Evolutionary conservation across 139 green algal genomes (phyloP).

Genomic region (Tetraselmis striata): DNA sequence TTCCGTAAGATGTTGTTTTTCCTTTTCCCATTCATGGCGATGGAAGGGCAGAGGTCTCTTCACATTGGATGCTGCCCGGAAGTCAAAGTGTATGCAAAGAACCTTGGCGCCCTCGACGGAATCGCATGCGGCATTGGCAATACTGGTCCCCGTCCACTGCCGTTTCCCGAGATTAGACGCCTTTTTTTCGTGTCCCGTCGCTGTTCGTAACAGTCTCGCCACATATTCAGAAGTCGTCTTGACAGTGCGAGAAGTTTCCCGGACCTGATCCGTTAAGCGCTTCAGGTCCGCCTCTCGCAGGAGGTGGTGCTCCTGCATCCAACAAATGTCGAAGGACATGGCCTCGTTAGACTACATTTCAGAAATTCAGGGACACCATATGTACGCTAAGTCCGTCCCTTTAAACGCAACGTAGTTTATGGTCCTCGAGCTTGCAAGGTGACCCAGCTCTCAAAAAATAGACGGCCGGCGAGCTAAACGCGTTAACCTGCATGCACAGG

Average conservation of each 20-base stretch:
- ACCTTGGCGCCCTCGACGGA: not conserved
- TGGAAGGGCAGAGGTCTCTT: not conserved
- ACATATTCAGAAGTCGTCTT: not conserved
- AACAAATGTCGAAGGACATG: not conserved
- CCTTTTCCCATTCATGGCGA: not conserved
- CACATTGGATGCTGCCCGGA: not conserved
- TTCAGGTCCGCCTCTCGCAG: not conserved
- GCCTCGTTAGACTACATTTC: no score
- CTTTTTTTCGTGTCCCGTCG: not conserved
- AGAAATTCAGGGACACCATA: no score
- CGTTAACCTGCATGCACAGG: no score
- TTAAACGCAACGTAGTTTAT: no score
- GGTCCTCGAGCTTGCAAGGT: no score
- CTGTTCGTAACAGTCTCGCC: not conserved
- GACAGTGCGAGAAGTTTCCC: not conserved
- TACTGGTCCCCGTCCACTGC: not conserved
- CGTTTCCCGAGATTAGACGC: not conserved
- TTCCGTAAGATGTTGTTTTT: not conserved
- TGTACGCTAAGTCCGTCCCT: no score
- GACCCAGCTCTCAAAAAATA: no score
- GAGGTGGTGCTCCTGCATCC: not conserved
- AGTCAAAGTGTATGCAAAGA: not conserved
- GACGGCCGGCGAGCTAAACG: no score
- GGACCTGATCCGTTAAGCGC: not conserved
- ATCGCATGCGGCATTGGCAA: not conserved